phyloP scores from a whole-genome alignment of 495 filamentous ascomycete genomes.

The Aspergillus olivimuriae region DNA sequence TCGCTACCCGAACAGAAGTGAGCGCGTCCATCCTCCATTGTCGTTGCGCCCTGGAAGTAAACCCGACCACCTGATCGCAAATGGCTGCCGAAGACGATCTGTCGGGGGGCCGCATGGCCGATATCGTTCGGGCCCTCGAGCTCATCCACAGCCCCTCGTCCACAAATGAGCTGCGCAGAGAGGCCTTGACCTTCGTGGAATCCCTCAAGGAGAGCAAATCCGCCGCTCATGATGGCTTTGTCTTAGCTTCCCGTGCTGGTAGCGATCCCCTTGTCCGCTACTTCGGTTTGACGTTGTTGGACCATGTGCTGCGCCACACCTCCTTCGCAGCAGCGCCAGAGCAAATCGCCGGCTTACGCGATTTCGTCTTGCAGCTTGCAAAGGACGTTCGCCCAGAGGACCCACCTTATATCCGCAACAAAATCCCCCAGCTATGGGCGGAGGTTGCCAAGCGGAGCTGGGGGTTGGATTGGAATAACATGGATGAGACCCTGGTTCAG shows the following conservation, averaged over 20 bases:
- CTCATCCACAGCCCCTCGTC: conserved; percentile 79
- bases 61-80: conserved; percentile 5
- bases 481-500: conserved; percentile 77
- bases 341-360: conserved; percentile 57
- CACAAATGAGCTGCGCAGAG: conserved; percentile 72
- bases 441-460: conserved; percentile 91
- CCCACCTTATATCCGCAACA: conserved; percentile 80
- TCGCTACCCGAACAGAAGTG: neutral
- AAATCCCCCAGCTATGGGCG: conserved; percentile 92
- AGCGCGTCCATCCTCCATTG: too few relatives aligned
- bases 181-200: conserved; percentile 80
- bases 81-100: conserved; percentile 38
- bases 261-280: conserved; percentile 80
- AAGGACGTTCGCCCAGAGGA: conserved; percentile 64
- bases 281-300: conserved; percentile 86
- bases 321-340: conserved; percentile 63
- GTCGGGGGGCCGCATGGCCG: conserved; percentile 37
- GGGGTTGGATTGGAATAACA: conserved; percentile 85
- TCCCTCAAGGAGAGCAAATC: conserved; percentile 67
- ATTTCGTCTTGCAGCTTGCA: conserved; percentile 74
- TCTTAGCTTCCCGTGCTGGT: conserved; percentile 63
- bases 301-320: conserved; percentile 76
- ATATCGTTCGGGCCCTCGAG: conserved; percentile 75
- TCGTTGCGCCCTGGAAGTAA: too few relatives aligned
- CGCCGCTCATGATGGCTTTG: conserved; percentile 80